Evolutionary conservation across 139 green algal species (phyloP).

Genomic region (Marvania coccoides): DNA sequence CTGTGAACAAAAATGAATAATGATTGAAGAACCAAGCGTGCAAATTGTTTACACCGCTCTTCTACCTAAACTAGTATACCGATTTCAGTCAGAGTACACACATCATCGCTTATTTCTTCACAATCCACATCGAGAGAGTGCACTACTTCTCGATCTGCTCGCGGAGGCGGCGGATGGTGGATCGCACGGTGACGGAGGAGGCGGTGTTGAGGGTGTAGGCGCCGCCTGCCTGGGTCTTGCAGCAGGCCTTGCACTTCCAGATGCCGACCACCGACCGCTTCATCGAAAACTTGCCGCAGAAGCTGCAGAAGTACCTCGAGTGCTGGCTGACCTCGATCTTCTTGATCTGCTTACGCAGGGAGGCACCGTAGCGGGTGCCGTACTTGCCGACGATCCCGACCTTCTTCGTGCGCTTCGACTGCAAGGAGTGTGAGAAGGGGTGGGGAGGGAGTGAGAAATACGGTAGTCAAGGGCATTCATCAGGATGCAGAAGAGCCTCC

Average conservation of each 20-base stretch:
- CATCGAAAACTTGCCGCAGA: conserved; percentile 95
- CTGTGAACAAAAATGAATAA: too few relatives aligned
- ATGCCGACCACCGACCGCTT: conserved; percentile 93
- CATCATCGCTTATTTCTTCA: too few relatives aligned
- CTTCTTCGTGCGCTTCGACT: conserved; percentile 99
- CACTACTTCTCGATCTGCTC: conserved; percentile 81
- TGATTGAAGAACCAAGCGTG: too few relatives aligned
- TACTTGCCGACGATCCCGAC: conserved; percentile 99
- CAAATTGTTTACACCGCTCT: too few relatives aligned
- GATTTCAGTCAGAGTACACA: too few relatives aligned
- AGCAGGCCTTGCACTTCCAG: conserved; percentile 95
- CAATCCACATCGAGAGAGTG: too few relatives aligned
- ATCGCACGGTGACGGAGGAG: conserved; percentile 89
- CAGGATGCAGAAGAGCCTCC: neutral
- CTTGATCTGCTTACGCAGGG: conserved; percentile 97
- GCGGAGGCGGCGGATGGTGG: conserved; percentile 94
- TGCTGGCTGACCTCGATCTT: conserved; percentile 99
- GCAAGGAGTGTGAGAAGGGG: too few relatives aligned
- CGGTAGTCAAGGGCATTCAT: too few relatives aligned
- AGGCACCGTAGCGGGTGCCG: conserved; percentile 95
- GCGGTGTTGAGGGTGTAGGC: conserved; percentile 93
- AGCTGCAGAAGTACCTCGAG: conserved; percentile 98
- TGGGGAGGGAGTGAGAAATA: too few relatives aligned
- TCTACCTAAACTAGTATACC: too few relatives aligned
- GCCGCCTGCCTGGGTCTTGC: conserved; percentile 87